Percentiles rank a stretch among this genome's conserved stretches.
Conservation (phyloP, 805 yeast species). For the Monosporozyma siamensis region DNA sequence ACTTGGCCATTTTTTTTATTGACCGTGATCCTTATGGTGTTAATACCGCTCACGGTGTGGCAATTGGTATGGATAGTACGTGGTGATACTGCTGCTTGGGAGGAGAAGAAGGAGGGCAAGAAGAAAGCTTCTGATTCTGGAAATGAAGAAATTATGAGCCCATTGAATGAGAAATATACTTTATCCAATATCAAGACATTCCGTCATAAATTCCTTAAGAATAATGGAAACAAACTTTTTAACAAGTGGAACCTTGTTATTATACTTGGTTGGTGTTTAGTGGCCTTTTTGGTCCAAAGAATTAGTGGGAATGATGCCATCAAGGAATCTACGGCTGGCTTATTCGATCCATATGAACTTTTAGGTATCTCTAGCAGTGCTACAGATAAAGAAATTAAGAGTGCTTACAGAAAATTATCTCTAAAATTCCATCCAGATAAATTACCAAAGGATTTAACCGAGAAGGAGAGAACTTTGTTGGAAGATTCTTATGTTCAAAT, state of each 20-base stretch:
- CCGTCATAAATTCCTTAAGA: slow-evolving; percentile 13
- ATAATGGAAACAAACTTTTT: slow-evolving; percentile 15
- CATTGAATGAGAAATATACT: slow-evolving; percentile 17
- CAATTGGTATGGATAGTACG: slow-evolving; percentile 15
- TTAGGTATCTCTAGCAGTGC: slow-evolving; percentile 65
- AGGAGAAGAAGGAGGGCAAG: neutral
- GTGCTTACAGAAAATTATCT: slow-evolving; percentile 79
- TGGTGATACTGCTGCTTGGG: no score
- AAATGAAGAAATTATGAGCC: slow-evolving; percentile 8
- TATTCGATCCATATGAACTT: slow-evolving; percentile 86
- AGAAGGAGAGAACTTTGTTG: slow-evolving; percentile 44
- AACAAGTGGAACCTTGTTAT: slow-evolving; percentile 20
- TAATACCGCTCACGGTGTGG: slow-evolving; percentile 52
- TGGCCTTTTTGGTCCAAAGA: slow-evolving; percentile 34
- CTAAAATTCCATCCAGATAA: slow-evolving; percentile 92
- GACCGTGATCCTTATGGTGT: slow-evolving; percentile 57
- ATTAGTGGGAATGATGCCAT: slow-evolving; percentile 38
- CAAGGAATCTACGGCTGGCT: slow-evolving; percentile 32
- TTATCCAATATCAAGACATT: slow-evolving; percentile 16
- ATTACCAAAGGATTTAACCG: slow-evolving; percentile 50
- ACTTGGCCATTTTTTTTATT: slow-evolving; percentile 89
- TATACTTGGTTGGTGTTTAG: slow-evolving; percentile 52
- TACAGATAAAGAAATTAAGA: slow-evolving; percentile 65
- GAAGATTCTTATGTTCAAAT: slow-evolving; percentile 75
- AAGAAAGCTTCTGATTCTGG: neutral